phyloP scores from a whole-genome alignment of 768 basidiomycete species.

The Naganishia randhawae region DNA sequence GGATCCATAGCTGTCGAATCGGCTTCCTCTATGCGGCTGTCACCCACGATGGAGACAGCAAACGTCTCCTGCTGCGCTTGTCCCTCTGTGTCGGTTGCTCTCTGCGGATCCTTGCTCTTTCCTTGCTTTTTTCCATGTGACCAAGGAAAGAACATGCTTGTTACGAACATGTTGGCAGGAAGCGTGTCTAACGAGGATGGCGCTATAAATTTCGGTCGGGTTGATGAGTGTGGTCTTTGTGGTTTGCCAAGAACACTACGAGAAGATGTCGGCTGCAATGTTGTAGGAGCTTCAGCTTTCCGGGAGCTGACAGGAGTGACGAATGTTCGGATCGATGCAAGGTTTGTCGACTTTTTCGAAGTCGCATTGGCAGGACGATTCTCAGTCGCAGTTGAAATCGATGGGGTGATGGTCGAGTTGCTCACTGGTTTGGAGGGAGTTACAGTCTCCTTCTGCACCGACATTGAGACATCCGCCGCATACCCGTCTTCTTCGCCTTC shows the following conservation, averaged over 20 bases:
- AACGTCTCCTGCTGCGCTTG: neutral
- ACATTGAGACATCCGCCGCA: slow-evolving; percentile 9
- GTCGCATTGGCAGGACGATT: neutral
- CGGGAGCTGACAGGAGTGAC: neutral
- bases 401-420: neutral
- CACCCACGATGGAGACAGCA: neutral
- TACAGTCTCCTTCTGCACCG: neutral
- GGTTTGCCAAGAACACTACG: neutral
- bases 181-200: slow-evolving; percentile 13
- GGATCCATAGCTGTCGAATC: neutral
- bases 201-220: slow-evolving; percentile 20
- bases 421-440: neutral
- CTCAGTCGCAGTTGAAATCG: neutral
- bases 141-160: slow-evolving; percentile 25
- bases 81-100: neutral
- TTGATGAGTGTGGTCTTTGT: neutral
- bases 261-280: neutral
- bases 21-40: neutral
- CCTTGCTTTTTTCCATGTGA: slow-evolving; percentile 9
- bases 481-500: neutral
- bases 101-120: slow-evolving; percentile 11
- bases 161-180: slow-evolving; percentile 20
- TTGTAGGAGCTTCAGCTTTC: neutral
- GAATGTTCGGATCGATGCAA: neutral
- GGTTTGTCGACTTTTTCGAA: neutral